These are phyloP conservation scores for Chaetomium tenue DNA, from an alignment of 495 filamentous ascomycete species.

Conservation along the genomic window DNA sequence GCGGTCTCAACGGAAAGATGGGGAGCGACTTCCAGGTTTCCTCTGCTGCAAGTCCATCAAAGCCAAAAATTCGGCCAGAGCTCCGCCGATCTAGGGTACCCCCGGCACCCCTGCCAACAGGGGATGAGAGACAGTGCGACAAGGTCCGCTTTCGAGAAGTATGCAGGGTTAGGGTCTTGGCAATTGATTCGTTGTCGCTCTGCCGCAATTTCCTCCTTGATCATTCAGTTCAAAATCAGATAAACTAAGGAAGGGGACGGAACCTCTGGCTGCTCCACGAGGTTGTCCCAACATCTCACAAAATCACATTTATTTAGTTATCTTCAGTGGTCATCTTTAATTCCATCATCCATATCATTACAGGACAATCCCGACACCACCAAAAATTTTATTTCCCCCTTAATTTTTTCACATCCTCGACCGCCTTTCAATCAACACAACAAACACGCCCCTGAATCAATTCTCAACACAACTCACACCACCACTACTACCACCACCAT, in stretches of 20 bases:
- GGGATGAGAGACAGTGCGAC: neutral
- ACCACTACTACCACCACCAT: constrained; percentile 16
- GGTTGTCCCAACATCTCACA: no score
- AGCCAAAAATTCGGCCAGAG: constrained; percentile 32
- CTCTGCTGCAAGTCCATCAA: neutral
- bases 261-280: no score
- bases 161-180: neutral
- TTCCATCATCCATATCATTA: no score
- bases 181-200: no score
- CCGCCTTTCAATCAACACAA: neutral
- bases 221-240: no score
- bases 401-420: constrained; percentile 2
- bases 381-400: no score
- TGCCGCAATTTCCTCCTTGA: no score
- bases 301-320: no score
- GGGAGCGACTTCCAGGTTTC: constrained; percentile 3
- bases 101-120: neutral
- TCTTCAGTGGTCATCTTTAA: no score
- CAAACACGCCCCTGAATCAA: neutral
- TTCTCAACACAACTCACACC: neutral
- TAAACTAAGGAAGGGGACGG: no score
- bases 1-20: constrained; percentile 14
- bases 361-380: no score
- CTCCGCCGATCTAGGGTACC: neutral
- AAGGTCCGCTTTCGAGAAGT: neutral